Percentiles rank a stretch among this genome's conserved stretches.
Conservation (phyloP, 208 protist genomes). For the Trypanosoma rangeli region DNA sequence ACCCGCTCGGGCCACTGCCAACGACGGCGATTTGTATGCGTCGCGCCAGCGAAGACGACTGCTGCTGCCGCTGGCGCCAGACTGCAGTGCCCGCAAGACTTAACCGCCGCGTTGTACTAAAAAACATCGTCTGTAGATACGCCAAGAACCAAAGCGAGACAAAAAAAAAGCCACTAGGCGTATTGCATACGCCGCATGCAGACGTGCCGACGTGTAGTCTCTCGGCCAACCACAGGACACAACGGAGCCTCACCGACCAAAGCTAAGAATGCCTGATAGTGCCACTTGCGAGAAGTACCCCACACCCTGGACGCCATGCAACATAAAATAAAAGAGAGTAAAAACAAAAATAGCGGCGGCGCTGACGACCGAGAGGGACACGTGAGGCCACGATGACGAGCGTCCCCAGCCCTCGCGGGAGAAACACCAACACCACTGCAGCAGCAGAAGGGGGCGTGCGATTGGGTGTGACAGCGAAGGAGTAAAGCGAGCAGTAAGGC, state of each 20-base stretch:
- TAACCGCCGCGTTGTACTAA: background rate
- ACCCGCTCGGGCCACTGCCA: constrained; percentile 95
- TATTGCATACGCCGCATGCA: background rate
- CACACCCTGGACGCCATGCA: background rate
- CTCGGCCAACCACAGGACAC: background rate
- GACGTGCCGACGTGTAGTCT: background rate
- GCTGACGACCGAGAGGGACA: background rate
- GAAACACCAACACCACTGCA: background rate
- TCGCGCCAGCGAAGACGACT: background rate
- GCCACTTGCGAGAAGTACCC: background rate
- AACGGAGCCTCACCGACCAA: background rate
- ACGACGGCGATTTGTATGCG: constrained; percentile 91
- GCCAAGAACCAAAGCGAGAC: background rate
- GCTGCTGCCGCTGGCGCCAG: background rate
- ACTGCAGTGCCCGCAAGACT: background rate
- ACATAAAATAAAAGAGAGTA: background rate
- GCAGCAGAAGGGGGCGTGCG: background rate
- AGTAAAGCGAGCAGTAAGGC: background rate
- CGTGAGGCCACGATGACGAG: background rate
- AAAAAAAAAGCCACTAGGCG: background rate
- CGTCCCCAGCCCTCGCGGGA: too few species aligned
- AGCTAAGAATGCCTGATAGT: background rate
- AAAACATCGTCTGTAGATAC: background rate
- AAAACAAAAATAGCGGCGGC: too few species aligned
- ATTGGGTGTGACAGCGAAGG: background rate